Percentiles rank a stretch among this genome's conserved stretches.
Evolutionary conservation across 306 rosid species (phyloP).

Genomic region (Trifolium fragiferum): DNA sequence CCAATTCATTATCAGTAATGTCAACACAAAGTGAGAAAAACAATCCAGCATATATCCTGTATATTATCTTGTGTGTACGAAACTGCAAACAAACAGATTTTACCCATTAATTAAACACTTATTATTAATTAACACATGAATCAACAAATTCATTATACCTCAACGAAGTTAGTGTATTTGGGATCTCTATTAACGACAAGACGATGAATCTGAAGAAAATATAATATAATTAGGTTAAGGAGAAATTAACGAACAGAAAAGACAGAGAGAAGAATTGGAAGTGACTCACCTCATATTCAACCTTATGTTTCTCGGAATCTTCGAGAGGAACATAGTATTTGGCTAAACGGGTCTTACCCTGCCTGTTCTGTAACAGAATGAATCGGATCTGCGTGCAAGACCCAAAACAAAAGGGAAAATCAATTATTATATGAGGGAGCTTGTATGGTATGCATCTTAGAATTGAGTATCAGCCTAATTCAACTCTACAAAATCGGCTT

Average conservation of each 20-base stretch:
- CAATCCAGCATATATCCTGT: slow-evolving; percentile 93
- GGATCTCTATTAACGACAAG: slow-evolving; percentile 98
- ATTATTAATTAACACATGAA: background rate
- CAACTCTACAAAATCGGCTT: no score
- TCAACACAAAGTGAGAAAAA: slow-evolving; percentile 98
- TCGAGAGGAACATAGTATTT: slow-evolving; percentile 97
- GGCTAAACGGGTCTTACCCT: slow-evolving; percentile 91
- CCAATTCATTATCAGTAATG: slow-evolving; percentile 97
- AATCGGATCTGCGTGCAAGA: slow-evolving; percentile 74
- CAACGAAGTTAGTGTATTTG: slow-evolving; percentile 93
- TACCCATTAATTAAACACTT: background rate
- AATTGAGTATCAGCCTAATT: no score
- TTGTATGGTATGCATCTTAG: no score
- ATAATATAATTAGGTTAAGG: slow-evolving; percentile 29
- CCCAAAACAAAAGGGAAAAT: background rate
- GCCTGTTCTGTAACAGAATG: slow-evolving; percentile 91
- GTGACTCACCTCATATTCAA: slow-evolving; percentile 85
- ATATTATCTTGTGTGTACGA: slow-evolving; percentile 94
- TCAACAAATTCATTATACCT: slow-evolving; percentile 38
- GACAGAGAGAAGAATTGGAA: background rate
- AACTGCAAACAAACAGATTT: slow-evolving; percentile 66
- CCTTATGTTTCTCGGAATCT: slow-evolving; percentile 96
- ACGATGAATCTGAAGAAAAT: slow-evolving; percentile 87
- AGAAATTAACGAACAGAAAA: background rate
- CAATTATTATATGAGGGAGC: no score